These are phyloP conservation scores for Aspergillus sparsus DNA, from an alignment of 495 filamentous ascomycete species.

Conservation along the genomic window DNA sequence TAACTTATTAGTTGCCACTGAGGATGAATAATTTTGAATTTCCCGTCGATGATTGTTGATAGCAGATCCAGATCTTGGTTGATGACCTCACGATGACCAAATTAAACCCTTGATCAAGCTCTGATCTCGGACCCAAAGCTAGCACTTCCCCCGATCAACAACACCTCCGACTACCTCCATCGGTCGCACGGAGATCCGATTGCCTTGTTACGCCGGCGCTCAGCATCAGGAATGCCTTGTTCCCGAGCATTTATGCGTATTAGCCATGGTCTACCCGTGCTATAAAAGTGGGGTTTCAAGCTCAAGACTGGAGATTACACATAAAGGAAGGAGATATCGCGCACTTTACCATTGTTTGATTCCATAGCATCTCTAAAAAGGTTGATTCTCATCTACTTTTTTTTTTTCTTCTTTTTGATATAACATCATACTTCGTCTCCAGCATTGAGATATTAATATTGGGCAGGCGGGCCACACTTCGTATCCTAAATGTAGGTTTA, in stretches of 20 bases:
- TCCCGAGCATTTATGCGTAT: not conserved
- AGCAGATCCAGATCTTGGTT: conserved; percentile 1
- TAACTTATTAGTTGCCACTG: not conserved
- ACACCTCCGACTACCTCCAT: conserved; percentile 3
- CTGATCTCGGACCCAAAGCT: not conserved
- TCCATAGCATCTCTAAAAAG: too few species aligned
- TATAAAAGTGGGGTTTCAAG: too few species aligned
- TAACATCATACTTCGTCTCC: too few species aligned
- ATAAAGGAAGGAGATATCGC: too few species aligned
- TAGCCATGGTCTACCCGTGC: not conserved
- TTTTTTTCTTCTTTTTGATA: too few species aligned
- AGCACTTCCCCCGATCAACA: not conserved
- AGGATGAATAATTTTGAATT: not conserved
- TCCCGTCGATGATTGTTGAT: not conserved
- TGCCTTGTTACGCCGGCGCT: not conserved
- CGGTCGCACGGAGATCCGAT: conserved; percentile 6
- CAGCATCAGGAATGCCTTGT: not conserved
- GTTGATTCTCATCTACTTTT: too few species aligned
- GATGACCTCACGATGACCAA: conserved; percentile 22
- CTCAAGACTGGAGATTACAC: too few species aligned
- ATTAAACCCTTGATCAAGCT: not conserved
- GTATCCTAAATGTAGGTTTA: too few species aligned
- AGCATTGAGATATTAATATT: too few species aligned
- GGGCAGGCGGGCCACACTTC: too few species aligned
- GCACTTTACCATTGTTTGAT: too few species aligned